Percentiles rank a stretch among this genome's conserved stretches.
Evolutionary conservation across 2,329 filamentous ascomycete species (phyloP).

Genomic region (Sporothrix dimorphospora): DNA sequence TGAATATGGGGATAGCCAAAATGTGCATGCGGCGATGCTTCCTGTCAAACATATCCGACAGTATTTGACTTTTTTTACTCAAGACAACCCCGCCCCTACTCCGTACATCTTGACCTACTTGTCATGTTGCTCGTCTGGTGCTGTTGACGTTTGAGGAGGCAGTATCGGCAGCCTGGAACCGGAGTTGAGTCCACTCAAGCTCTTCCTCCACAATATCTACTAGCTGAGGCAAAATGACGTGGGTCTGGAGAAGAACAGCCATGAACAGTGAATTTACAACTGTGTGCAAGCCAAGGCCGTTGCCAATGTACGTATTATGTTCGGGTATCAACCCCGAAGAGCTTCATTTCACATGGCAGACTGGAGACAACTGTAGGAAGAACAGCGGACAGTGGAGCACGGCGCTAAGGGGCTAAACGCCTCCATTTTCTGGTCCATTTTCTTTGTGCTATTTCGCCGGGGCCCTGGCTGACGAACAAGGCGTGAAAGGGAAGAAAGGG

Average conservation of each 20-base stretch:
- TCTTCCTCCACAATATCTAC: background rate
- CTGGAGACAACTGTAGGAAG: background rate
- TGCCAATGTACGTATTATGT: background rate
- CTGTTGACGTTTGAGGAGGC: background rate
- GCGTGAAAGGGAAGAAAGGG: background rate
- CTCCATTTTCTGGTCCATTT: background rate
- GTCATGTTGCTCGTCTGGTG: background rate
- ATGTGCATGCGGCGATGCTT: background rate
- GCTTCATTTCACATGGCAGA: conserved; percentile 5
- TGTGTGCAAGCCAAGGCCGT: background rate
- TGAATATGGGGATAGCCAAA: background rate
- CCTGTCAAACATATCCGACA: background rate
- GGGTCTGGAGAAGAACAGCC: background rate
- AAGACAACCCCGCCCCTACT: background rate
- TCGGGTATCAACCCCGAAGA: background rate
- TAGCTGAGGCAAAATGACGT: conserved; percentile 1
- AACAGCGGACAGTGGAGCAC: background rate
- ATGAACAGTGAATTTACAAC: background rate
- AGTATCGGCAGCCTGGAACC: background rate
- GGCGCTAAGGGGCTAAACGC: background rate
- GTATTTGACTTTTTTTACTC: background rate
- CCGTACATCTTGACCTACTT: background rate
- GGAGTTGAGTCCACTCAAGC: background rate
- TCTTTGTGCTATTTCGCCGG: conserved; percentile 3
- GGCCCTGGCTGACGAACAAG: conserved; percentile 10